These are phyloP conservation scores for Otatea glauca DNA, from an alignment of 176 grass and related monocot genomes.

Conservation along the genomic window DNA sequence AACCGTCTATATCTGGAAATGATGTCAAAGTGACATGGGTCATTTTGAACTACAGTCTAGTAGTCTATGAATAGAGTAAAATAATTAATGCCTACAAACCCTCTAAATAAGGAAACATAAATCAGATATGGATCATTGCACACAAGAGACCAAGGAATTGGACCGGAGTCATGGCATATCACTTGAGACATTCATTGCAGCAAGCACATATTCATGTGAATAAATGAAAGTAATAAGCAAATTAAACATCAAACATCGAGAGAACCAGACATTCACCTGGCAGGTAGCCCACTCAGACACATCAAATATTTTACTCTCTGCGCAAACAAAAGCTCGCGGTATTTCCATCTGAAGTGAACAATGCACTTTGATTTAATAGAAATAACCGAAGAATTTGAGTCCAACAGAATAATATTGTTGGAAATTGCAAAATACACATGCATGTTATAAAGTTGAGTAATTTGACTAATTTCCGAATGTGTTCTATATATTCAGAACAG, in stretches of 20 bases:
- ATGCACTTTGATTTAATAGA: conserved; percentile 38
- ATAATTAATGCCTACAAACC: neutral
- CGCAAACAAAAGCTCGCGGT: conserved; percentile 97
- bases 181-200: conserved; percentile 15
- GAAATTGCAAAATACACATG: conserved; percentile 18
- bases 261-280: conserved; percentile 62
- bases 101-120: neutral
- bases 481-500: conserved; percentile 19
- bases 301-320: conserved; percentile 99
- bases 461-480: conserved; percentile 32
- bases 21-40: neutral
- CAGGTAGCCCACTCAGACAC: conserved; percentile 99
- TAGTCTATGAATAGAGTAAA: conserved; percentile 19
- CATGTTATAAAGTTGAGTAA: conserved; percentile 24
- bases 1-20: neutral
- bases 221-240: conserved; percentile 12
- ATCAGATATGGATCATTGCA: neutral
- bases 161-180: neutral
- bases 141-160: conserved; percentile 8
- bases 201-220: conserved; percentile 10
- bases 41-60: conserved; percentile 6
- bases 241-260: conserved; percentile 18
- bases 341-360: conserved; percentile 82
- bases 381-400: conserved; percentile 27
- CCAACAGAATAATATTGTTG: neutral